Conservation (phyloP, 768 basidiomycete species). For the Russula sp. region DNA sequence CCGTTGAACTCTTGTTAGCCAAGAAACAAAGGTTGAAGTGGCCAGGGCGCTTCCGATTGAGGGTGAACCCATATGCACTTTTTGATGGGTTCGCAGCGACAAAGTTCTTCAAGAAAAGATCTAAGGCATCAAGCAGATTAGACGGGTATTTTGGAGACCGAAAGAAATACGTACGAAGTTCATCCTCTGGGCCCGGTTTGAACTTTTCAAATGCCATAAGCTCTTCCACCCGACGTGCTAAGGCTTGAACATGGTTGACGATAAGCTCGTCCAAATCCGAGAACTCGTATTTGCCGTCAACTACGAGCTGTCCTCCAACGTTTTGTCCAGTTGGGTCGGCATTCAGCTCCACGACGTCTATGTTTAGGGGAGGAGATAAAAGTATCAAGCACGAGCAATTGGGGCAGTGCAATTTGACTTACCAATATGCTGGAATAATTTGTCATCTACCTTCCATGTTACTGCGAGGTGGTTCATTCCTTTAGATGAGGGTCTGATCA, state of each 20-base stretch:
- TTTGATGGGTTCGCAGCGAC: slow-evolving; percentile 89
- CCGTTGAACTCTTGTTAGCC: slow-evolving; percentile 81
- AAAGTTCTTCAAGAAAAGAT: slow-evolving; percentile 81
- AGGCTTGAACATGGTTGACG: slow-evolving; percentile 93
- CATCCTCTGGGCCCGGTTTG: slow-evolving; percentile 79
- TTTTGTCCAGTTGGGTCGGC: slow-evolving; percentile 64
- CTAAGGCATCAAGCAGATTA: slow-evolving; percentile 34
- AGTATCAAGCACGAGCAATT: not conserved
- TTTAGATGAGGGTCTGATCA: slow-evolving; percentile 93
- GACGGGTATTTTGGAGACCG: not conserved
- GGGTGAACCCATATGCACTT: slow-evolving; percentile 92
- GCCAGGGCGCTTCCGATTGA: slow-evolving; percentile 84
- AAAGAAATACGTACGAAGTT: slow-evolving; percentile 65
- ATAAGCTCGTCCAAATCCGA: slow-evolving; percentile 95
- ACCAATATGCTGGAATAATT: slow-evolving; percentile 95
- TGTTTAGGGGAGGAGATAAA: not conserved
- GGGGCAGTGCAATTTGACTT: slow-evolving; percentile 23
- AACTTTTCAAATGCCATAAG: slow-evolving; percentile 94
- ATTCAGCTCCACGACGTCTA: slow-evolving; percentile 63
- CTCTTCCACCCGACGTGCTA: slow-evolving; percentile 89
- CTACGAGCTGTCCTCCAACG: slow-evolving; percentile 55
- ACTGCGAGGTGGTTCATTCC: slow-evolving; percentile 90
- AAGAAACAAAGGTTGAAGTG: slow-evolving; percentile 93
- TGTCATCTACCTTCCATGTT: slow-evolving; percentile 98
- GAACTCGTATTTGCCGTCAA: slow-evolving; percentile 75